A percentile compares a stretch with the other conserved stretches of the same genome.
These are phyloP conservation scores for Serendipita sp. DNA, from an alignment of 768 basidiomycete genomes.

Conservation along the genomic window DNA sequence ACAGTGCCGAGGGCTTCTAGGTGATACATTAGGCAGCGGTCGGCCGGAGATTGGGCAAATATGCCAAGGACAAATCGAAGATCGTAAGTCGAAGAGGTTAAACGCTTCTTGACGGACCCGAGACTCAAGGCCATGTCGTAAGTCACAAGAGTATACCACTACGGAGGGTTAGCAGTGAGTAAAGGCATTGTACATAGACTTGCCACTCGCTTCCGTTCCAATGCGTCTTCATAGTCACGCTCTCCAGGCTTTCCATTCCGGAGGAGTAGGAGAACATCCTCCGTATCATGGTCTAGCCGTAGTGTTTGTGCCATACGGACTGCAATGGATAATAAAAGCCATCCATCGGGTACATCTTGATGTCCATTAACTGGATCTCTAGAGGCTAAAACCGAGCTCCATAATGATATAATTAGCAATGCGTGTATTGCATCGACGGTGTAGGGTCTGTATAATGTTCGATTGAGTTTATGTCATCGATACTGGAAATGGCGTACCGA, in stretches of 20 bases:
- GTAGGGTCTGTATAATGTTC: neutral
- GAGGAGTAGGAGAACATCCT: neutral
- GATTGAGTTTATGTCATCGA: neutral
- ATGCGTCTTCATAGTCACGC: neutral
- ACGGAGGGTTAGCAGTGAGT: no score
- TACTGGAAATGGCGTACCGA: neutral
- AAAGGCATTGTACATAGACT: no score
- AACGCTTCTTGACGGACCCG: neutral
- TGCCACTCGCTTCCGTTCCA: neutral
- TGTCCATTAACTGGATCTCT: neutral
- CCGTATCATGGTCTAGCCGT: neutral
- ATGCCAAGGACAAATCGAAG: neutral
- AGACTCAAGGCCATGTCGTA: slow-evolving; percentile 1
- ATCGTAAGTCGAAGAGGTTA: neutral
- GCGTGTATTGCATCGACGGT: neutral
- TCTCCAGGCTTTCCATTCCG: neutral
- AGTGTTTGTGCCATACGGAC: neutral
- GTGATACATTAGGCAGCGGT: neutral
- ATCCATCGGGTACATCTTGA: neutral
- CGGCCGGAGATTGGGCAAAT: neutral
- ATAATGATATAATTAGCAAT: neutral
- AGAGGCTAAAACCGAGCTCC: neutral
- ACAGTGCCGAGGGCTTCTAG: neutral
- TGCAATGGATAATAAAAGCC: neutral
- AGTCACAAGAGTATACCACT: slow-evolving; percentile 1